Evolutionary conservation across 108 stramenopile species (phyloP).

Genomic region (Epithemia pelagica): DNA sequence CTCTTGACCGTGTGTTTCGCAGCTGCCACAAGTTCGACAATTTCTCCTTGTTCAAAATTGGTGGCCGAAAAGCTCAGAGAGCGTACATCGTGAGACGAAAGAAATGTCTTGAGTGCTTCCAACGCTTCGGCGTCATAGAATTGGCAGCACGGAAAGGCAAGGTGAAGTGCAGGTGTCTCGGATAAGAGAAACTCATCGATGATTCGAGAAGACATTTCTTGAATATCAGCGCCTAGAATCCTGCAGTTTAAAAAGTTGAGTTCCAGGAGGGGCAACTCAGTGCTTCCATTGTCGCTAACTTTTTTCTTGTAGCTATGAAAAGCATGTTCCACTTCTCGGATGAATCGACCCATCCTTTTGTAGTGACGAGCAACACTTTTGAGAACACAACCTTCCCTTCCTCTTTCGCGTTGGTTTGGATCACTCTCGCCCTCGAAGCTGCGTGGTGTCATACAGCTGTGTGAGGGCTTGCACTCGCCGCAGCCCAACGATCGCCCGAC

Average conservation of each 20-base stretch:
- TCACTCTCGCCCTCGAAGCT: too few relatives aligned
- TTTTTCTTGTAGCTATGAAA: background rate
- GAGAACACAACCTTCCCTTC: too few relatives aligned
- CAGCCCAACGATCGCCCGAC: too few relatives aligned
- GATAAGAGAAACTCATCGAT: background rate
- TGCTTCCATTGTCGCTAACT: background rate
- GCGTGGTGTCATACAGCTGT: too few relatives aligned
- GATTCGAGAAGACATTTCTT: background rate
- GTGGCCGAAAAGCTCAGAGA: background rate
- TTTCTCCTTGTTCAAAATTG: background rate
- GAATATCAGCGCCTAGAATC: background rate
- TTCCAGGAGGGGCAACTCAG: background rate
- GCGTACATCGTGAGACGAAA: background rate
- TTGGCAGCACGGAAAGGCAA: background rate
- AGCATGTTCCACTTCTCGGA: background rate
- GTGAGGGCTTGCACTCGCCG: too few relatives aligned
- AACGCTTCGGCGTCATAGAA: background rate
- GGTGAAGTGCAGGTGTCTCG: background rate
- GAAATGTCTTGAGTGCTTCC: background rate
- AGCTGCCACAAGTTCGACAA: background rate
- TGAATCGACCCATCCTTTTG: background rate
- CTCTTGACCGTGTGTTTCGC: background rate
- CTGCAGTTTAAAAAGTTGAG: background rate
- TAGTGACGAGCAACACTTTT: too few relatives aligned
- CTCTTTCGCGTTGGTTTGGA: too few relatives aligned